Evolutionary conservation across 192 early-diverging fungal species (phyloP), one percentile per base, ranked within the genome.

Genomic region (Coemansia sp.): DNA sequence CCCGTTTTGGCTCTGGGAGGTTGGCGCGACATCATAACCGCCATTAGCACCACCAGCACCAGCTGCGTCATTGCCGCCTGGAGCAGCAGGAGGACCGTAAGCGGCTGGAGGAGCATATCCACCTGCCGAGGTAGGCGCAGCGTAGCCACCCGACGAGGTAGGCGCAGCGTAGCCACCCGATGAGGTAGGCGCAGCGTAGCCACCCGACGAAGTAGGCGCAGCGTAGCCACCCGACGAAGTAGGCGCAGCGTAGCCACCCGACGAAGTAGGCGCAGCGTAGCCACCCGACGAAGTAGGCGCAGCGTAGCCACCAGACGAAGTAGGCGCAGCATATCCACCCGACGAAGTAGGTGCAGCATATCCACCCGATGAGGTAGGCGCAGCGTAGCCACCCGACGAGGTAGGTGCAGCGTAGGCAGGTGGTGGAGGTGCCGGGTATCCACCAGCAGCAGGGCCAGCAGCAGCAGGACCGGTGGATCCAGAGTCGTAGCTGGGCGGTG

Each of bases 131-230:
- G 68, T 68, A 45, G 60, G 62, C 22, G 65, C 59, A 20, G 59
- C 71, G 35, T 62, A 66, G 27, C 47, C 59, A n/a, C n/a, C n/a
- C n/a, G n/a, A n/a, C n/a, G n/a, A n/a, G 36, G 51, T 32, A 38
- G 66, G 57, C 5, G 66, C 73, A 14, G 64, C 63, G 40, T 63
- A 60, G 31, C 45, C 59, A 31, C n/a, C n/a, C n/a, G 62, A 42
- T 15, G 64, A 62, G 3, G 70, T 59, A 46, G 67, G 63, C 0
- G 72, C 72, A 29, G 64, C 67, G 35, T 73, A 69, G 49, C 65
- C 51, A 49, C 58, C 47, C 0, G 64, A 32, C 17, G 15, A 14
- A 40, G 39, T 22, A 15, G 51, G 51, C 25, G 8, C n/a, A n/a
- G n/a, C n/a, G n/a, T n/a, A n/a, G n/a, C n/a, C n/a, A n/a, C n/a